Conservation (phyloP, 768 basidiomycete genomes). For the Pleurotus tuber-regium region DNA sequence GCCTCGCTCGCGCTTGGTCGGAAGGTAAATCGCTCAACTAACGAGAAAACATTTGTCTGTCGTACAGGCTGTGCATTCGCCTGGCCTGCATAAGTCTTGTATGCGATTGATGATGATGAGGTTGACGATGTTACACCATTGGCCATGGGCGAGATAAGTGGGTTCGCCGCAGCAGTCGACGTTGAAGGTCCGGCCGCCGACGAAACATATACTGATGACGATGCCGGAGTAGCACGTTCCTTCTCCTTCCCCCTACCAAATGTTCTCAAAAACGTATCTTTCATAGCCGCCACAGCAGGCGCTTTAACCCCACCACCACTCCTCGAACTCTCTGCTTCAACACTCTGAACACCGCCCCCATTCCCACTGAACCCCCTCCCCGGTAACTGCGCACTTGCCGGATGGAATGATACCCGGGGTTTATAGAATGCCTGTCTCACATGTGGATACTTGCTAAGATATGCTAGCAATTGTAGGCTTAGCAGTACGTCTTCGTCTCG, state of each 20-base stretch:
- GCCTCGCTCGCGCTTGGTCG: constrained; percentile 82
- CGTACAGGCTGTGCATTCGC: constrained; percentile 27
- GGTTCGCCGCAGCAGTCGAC: neutral
- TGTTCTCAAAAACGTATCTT: constrained; percentile 41
- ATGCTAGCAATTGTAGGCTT: constrained; percentile 89
- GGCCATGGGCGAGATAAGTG: neutral
- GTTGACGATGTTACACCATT: constrained; percentile 8
- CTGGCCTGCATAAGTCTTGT: constrained; percentile 18
- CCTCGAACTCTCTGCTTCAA: constrained; percentile 9
- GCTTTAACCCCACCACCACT: constrained; percentile 13
- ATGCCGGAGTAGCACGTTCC: constrained; percentile 22
- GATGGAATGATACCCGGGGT: constrained; percentile 77
- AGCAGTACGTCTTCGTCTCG: constrained; percentile 93
- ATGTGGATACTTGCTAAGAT: constrained; percentile 97
- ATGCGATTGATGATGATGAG: constrained; percentile 8
- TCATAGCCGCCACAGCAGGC: constrained; percentile 9
- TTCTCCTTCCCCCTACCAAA: constrained; percentile 50
- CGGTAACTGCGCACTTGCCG: constrained; percentile 52
- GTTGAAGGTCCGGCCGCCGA: neutral
- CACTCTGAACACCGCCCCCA: constrained; percentile 9
- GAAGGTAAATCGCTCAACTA: constrained; percentile 96
- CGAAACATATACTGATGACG: neutral
- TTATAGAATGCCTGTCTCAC: constrained; percentile 96
- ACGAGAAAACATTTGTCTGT: constrained; percentile 91
- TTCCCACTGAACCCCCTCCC: constrained; percentile 23